Evolutionary conservation across 2,329 filamentous ascomycete genomes (phyloP).

Genomic region (Akanthomyces uredinophilus): DNA sequence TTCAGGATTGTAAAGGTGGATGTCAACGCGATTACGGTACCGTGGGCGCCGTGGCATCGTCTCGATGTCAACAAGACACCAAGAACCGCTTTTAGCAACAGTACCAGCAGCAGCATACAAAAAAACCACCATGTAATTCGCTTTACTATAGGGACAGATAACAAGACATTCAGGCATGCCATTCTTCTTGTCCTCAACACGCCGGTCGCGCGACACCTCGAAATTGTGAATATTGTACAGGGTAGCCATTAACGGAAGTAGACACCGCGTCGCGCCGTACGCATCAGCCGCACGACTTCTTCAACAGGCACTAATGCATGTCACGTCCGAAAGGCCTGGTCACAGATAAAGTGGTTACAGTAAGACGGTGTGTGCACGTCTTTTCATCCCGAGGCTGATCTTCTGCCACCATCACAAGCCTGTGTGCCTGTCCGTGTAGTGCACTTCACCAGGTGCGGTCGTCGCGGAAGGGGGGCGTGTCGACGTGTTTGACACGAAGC

Average conservation of each 20-base stretch:
- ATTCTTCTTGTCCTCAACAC: too few relatives aligned
- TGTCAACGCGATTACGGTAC: too few relatives aligned
- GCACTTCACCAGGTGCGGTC: too few relatives aligned
- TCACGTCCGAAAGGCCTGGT: not conserved
- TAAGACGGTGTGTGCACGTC: not conserved
- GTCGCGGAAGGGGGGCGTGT: not conserved
- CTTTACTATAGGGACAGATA: too few relatives aligned
- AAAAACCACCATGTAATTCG: too few relatives aligned
- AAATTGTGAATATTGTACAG: not conserved
- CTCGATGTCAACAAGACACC: too few relatives aligned
- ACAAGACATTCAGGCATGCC: too few relatives aligned
- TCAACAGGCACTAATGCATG: not conserved
- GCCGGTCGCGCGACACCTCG: not conserved
- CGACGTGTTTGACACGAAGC: slow-evolving; percentile 12
- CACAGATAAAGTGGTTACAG: not conserved
- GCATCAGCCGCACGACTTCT: not conserved
- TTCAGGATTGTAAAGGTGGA: too few relatives aligned
- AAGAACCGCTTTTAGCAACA: too few relatives aligned
- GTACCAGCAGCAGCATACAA: too few relatives aligned
- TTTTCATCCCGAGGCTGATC: not conserved
- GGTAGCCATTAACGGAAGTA: not conserved
- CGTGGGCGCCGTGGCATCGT: too few relatives aligned
- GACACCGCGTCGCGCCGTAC: not conserved
- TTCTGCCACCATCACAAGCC: not conserved
- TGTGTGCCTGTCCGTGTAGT: not conserved